Evolutionary conservation across 106 monocot species (phyloP), one percentile per base, ranked within the genome.

Genomic region (Platanthera zijinensis): DNA sequence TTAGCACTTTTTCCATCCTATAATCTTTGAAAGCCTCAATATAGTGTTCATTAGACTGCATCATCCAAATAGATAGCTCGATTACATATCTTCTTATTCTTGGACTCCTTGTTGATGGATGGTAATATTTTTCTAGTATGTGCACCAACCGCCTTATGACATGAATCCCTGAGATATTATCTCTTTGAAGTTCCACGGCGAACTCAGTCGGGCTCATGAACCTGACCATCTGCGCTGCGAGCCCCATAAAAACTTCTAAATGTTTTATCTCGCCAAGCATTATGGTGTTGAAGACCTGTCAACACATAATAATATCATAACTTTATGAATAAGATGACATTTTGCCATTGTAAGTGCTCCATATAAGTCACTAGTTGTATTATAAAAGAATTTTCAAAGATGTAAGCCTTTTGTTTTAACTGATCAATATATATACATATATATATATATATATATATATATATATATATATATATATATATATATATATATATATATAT

Each of bases 81-180:
- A 90, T 75, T 48, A 82, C 77, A 70, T 82, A 92, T 80, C 92
- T 90, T 54, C 95, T 84, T 17, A 90, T 84, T 75, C 90, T 82
- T 17, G 95, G 92, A 30, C 74, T 83, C 45, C 82, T 78, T 53
- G 86, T 78, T 0, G 82, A 84, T 3, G 95, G 90, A n/a, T 77
- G 72, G 6, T 45, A 53, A 50, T 95, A 77, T 10, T 46, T 48
- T 17, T 70, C 73, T 67, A 95, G 74, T 73, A 90, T 75, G 11
- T 30, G 25, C 39, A 90, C 78, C 22, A 90, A 54, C 45, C 69
- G 83, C 52, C 57, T 51, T 51, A 79, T 80, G 1, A 91, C 51
- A 1, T 80, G 56, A 7, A 18, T 28, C 64, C 84, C 86, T n/a
- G 48, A 68, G 28, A 90, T 79, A 48, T 68, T 75, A 3, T 74